Percentiles rank a stretch among this genome's conserved stretches.
Evolutionary conservation across 257 asterid genomes (phyloP).

Genomic region (Eustoma russellianum): DNA sequence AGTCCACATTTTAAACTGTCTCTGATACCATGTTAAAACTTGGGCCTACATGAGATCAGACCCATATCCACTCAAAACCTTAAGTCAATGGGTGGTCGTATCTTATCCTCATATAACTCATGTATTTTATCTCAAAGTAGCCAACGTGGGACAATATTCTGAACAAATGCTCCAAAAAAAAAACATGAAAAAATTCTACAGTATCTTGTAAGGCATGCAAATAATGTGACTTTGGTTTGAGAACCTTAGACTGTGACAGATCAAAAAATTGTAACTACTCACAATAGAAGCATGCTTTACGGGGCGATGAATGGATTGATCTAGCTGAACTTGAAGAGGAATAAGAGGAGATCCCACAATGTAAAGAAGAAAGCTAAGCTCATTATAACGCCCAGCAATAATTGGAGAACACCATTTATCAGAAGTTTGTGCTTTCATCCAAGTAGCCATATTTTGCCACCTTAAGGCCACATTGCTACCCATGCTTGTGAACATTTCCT

Average conservation of each 20-base stretch:
- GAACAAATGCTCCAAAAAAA: no score
- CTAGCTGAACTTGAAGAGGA: slow-evolving; percentile 63
- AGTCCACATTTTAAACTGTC: no score
- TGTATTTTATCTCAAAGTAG: no score
- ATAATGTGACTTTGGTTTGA: not conserved
- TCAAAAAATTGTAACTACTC: slow-evolving; percentile 8
- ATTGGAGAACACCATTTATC: slow-evolving; percentile 86
- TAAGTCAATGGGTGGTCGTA: no score
- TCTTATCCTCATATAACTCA: no score
- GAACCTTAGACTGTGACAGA: not conserved
- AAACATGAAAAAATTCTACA: not conserved
- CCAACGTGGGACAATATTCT: no score
- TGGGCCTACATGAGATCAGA: no score
- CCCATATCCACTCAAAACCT: no score
- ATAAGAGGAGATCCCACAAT: slow-evolving; percentile 67
- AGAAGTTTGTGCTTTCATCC: slow-evolving; percentile 87
- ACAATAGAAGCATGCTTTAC: slow-evolving; percentile 70
- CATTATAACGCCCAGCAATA: slow-evolving; percentile 69
- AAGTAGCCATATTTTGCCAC: slow-evolving; percentile 92
- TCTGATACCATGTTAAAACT: no score
- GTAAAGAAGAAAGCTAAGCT: slow-evolving; percentile 65
- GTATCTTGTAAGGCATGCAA: no score
- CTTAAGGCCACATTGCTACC: slow-evolving; percentile 60
- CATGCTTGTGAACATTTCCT: slow-evolving; percentile 70
- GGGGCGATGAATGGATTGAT: slow-evolving; percentile 46